A percentile compares a stretch with the other conserved stretches of the same genome.
These are phyloP conservation scores for Rhododendron griersonianum DNA, from an alignment of 148 eudicot genomes.

Conservation along the genomic window DNA sequence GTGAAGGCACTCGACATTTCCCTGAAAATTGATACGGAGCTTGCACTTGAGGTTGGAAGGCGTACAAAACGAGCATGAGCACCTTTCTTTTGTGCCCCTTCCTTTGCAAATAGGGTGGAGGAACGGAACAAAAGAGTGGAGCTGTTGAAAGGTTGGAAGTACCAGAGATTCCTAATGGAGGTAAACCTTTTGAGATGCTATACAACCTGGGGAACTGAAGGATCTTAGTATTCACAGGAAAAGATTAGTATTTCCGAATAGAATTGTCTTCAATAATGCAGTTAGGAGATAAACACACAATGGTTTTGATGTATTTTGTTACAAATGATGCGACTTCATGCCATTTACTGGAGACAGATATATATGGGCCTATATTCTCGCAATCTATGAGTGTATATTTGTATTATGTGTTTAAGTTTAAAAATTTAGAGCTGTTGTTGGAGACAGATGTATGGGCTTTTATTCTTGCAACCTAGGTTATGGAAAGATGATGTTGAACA, in stretches of 20 bases:
- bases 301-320: not conserved
- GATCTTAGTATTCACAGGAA: not conserved
- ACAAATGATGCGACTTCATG: not conserved
- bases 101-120: not conserved
- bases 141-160: not conserved
- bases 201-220: not conserved
- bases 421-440: too few relatives aligned
- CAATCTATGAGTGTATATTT: too few relatives aligned
- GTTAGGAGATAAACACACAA: not conserved
- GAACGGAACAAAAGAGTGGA: not conserved
- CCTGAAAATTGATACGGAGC: conserved; percentile 84
- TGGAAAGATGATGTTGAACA: too few relatives aligned
- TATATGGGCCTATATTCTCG: too few relatives aligned
- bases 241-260: not conserved
- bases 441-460: too few relatives aligned
- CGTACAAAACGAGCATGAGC: conserved; percentile 84
- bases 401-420: too few relatives aligned
- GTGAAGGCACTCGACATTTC: conserved; percentile 93
- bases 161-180: not conserved
- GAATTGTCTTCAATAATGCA: not conserved
- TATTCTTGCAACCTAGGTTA: too few relatives aligned
- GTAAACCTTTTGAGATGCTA: not conserved
- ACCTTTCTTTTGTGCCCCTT: not conserved
- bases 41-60: conserved; percentile 87
- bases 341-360: too few relatives aligned